Evolutionary conservation across 805 yeast species (phyloP), one percentile per base, ranked within the genome.

Genomic region (Zygoascus tannicola): DNA sequence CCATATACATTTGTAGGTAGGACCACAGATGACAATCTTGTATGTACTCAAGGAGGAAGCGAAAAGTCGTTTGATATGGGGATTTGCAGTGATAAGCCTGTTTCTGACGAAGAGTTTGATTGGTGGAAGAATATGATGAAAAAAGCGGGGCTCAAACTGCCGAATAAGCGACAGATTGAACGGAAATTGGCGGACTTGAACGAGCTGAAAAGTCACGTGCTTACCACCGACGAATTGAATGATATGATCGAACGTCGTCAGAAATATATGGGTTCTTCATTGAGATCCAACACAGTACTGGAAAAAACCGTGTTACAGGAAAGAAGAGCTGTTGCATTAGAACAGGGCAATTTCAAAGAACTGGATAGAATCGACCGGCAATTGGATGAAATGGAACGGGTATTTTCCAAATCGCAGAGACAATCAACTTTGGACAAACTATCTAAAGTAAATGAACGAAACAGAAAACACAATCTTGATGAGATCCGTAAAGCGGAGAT

Each of bases 401-500:
- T 32, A 32, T 35, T 43, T 18, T 20, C 38, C 43, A 46, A 40
- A 21, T 40, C 35, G 32, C 38, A 38, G 30, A 39, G 43, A 12
- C 42, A 41, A 8, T 40, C 41, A 12, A 51, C 51, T n/a, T 38
- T 57, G 46, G 63, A 54, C 41, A 70, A 76, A 45, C 71, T 86
- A 66, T 75, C 82, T 35, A 77, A 75, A 52, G 84, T 87, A 41
- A 86, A 87, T 52, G 81, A 83, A 55, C 78, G 95, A 56, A 92
- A 92, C 63, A 75, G 95, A 60, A 82, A 77, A 54, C 73, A 81
- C 50, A 90, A 90, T 63, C 80, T 79, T 59, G 78, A 78, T 41
- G 76, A 75, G 39, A 77, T 87, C 53, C 79, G 94, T 57, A 73
- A 74, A 55, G 96, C 95, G 0, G 97, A 88, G 60, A 63, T 78